Base-by-base conservation (phyloP, 495 filamentous ascomycete species). In the Sphaerosporella brunnea region DNA sequence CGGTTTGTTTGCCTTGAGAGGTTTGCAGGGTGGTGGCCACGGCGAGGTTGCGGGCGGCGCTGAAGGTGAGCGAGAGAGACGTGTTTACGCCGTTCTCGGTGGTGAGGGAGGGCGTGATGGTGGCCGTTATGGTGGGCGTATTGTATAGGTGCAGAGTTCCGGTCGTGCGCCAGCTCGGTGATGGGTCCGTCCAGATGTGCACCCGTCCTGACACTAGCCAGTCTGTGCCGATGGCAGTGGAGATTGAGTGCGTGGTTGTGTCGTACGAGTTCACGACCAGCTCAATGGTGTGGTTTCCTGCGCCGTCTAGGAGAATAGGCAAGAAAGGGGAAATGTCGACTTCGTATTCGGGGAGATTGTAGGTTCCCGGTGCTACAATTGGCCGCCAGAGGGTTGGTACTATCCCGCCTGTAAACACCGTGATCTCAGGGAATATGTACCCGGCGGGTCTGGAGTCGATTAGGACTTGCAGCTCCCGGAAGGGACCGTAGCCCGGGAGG, bases 391-490 rank as follows among this genome's bases (percentile, higher is more conserved):
- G 70, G 0, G 75, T 76, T 1, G 86, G 86, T 1, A 77, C 78
- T 1, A 94, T 73, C 2, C 86, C 86, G 3, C 86, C 85, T 3
- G 85, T 92, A 53, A 93, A 94, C 28, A 93, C 83, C 23, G 86
- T 68, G 0, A 83, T 81, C 49, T 88, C 90, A 2, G 86, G 85
- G 82, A 80, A 92, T 4, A 74, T 69, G 2, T 90, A 80, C 0
- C 85, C 85, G 13, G 82, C 81, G 5, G 90, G 63, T 24, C 69
- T 66, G 1, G 73, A 81, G 56, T 93, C 81, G 49, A 93, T 81
- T 34, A 77, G 70, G 1, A 92, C 64, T 51, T 93, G 82, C 5
- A 92, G 69, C 60, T 94, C 86, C 7, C 85, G 74, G 58, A 84
- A 93, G 0, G 84, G 82, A 16, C 77, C 79, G 54, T 73, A 76